Base-by-base conservation (phyloP, 2,329 filamentous ascomycete genomes). In the Pseudonectria buxi region DNA sequence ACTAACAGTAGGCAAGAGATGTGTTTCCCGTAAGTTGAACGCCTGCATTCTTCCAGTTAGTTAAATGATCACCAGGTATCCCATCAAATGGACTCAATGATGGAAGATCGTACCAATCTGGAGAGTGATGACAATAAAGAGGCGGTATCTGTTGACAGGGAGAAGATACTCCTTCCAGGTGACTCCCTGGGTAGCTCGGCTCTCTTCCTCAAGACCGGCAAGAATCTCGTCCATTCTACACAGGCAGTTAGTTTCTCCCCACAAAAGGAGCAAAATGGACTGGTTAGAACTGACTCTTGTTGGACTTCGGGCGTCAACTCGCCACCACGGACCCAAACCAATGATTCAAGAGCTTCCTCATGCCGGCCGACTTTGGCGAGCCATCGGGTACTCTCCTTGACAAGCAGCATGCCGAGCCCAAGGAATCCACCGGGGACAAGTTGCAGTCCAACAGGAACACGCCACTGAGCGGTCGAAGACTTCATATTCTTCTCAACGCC, bases 271-370 rank as follows among this genome's bases (percentile, higher is more conserved):
- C 7, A 24, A 16, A 5, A 1, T 10, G 3, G 18, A n/a, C 4
- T 14, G 15, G 16, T 25, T 3, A 10, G 27, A 11, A 38, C 51
- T 30, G 49, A 61, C 54, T 65, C 62, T 34, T 55, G 52, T 24
- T 54, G 47, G 3, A 63, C 61, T 15, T 56, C 50, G 7, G 55
- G 45, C 2, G 49, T 51, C 10, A 45, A 28, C 30, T 63, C 58
- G n/a, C 66, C 69, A 4, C 68, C 70, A 3, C 71, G 64, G 10
- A 74, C 63, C 70, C 70, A 73, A 14, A 65, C 59, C n/a, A 74
- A 50, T 3, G 64, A 67, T 34, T 66, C 53, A 37, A 66, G 54
- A 2, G 68, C 70, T 43, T 72, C 60, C 2, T 72, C 65, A 3
- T 54, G 55, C 11, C 60, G 56, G 2, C 66, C 68, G 25, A 61